These are phyloP conservation scores for Ustilago xerochloae DNA, from an alignment of 1,284 basidiomycete genomes.

Conservation along the genomic window DNA sequence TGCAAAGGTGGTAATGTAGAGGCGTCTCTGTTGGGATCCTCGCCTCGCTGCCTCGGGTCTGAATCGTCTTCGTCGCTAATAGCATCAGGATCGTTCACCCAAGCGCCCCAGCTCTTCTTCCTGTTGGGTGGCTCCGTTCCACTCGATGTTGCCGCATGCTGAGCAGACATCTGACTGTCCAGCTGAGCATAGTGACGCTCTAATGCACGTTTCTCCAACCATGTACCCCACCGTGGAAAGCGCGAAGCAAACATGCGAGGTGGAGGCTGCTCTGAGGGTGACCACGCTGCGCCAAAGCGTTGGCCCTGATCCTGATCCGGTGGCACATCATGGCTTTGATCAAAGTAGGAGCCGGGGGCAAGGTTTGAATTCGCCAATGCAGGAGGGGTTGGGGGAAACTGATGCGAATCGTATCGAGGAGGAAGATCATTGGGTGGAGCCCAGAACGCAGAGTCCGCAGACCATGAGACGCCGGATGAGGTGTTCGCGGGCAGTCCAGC, in stretches of 20 bases:
- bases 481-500: not conserved
- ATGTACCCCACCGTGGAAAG: slow-evolving; percentile 49
- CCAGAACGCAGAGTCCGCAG: not conserved
- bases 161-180: slow-evolving; percentile 8
- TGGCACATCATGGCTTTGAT: not conserved
- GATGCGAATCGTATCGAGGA: slow-evolving; percentile 37
- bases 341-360: slow-evolving; percentile 13
- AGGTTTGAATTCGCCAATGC: slow-evolving; percentile 12
- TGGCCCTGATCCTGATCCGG: not conserved
- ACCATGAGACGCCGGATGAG: not conserved
- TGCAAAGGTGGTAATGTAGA: slow-evolving; percentile 36
- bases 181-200: slow-evolving; percentile 48
- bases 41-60: not conserved
- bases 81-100: slow-evolving; percentile 45
- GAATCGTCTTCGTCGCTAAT: slow-evolving; percentile 22
- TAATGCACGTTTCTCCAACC: slow-evolving; percentile 52
- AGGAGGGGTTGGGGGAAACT: slow-evolving; percentile 48
- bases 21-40: not conserved
- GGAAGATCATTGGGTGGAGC: slow-evolving; percentile 14
- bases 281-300: not conserved
- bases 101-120: slow-evolving; percentile 52
- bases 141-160: not conserved
- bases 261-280: not conserved
- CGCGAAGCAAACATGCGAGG: slow-evolving; percentile 26
- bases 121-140: slow-evolving; percentile 10